Evolutionary conservation across 257 asterid species (phyloP).

Genomic region (Primulina eburnea): DNA sequence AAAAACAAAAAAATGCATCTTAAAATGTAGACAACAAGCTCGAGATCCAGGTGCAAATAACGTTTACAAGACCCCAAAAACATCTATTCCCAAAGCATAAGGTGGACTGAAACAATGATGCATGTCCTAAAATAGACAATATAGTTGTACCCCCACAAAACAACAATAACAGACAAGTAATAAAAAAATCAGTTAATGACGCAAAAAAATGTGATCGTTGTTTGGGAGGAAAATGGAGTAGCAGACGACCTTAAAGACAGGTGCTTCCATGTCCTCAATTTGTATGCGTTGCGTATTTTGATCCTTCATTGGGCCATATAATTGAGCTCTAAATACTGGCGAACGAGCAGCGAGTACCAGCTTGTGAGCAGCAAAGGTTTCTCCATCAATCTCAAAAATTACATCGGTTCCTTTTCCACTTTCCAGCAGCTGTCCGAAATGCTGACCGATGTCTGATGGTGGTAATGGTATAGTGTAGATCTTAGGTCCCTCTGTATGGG

Average conservation of each 20-base stretch:
- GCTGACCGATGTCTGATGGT: conserved; percentile 79
- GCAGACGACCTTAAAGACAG: conserved; percentile 72
- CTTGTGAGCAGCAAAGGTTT: conserved; percentile 78
- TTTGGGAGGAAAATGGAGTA: conserved; percentile 5
- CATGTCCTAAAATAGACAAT: background rate
- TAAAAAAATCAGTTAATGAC: background rate
- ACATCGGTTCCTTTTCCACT: conserved; percentile 72
- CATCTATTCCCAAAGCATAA: background rate
- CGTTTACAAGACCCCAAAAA: background rate
- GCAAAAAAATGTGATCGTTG: background rate
- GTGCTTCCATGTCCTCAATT: conserved; percentile 81
- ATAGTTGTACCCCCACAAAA: background rate
- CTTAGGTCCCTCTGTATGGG: conserved; percentile 88
- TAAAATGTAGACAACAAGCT: background rate
- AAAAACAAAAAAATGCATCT: background rate
- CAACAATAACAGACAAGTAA: background rate
- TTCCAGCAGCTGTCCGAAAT: conserved; percentile 81
- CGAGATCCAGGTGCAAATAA: background rate
- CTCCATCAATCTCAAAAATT: conserved; percentile 69
- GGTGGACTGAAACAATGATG: background rate
- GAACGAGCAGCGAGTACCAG: conserved; percentile 95
- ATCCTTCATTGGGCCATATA: conserved; percentile 95
- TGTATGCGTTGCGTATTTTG: conserved; percentile 58
- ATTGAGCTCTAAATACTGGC: conserved; percentile 91
- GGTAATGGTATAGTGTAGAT: conserved; percentile 67